Conservation (phyloP, 176 grass and related monocot genomes). For the Microstegium vimineum region DNA sequence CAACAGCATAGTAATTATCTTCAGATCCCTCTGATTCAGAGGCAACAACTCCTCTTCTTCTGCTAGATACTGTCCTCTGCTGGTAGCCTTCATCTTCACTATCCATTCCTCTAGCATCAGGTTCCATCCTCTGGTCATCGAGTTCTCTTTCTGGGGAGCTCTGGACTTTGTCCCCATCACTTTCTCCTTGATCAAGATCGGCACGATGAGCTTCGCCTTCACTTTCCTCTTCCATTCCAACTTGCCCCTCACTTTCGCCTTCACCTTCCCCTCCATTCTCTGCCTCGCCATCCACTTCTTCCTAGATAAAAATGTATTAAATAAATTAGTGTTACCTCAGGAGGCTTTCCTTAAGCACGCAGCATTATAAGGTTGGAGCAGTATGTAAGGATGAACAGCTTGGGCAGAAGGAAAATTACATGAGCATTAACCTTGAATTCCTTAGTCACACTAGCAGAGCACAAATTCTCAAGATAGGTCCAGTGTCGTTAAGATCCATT, state of each 20-base stretch:
- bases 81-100: conserved; percentile 75
- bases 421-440: neutral
- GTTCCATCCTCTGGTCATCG: conserved; percentile 54
- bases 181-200: conserved; percentile 62
- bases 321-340: conserved; percentile 16
- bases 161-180: conserved; percentile 66
- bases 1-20: conserved; percentile 65
- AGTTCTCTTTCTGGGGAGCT: conserved; percentile 73
- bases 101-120: conserved; percentile 49
- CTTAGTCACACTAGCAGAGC: neutral
- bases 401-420: conserved; percentile 3
- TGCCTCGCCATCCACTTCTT: conserved; percentile 79
- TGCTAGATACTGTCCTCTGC: conserved; percentile 65
- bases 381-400: neutral
- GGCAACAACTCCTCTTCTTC: conserved; percentile 67
- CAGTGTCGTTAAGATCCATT: conserved; percentile 1
- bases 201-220: conserved; percentile 68
- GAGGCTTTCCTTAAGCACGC: neutral
- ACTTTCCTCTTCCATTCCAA: conserved; percentile 84
- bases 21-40: conserved; percentile 85
- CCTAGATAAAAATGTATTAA: conserved; percentile 37
- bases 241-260: conserved; percentile 77
- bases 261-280: conserved; percentile 63
- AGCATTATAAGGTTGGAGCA: neutral
- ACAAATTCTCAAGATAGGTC: neutral